Base-by-base conservation (phyloP, 2,329 filamentous ascomycete genomes). In the Leptodontidium sp. region DNA sequence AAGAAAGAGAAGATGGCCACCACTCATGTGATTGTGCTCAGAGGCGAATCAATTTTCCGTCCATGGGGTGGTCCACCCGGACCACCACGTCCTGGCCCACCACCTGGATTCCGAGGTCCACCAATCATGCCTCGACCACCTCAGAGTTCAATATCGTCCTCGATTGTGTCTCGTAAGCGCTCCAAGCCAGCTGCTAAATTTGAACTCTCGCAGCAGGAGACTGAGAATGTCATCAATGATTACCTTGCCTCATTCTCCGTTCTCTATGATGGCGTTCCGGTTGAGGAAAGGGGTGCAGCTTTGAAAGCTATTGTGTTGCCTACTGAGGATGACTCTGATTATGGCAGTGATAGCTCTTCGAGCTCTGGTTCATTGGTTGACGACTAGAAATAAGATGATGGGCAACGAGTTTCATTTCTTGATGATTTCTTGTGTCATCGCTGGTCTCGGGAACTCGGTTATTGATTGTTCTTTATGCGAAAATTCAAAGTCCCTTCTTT, bases 171-270 rank as follows among this genome's bases (percentile, higher is more conserved):
- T 12, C 63, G 38, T 6, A 58, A 29, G 38, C 3, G 38, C 9
- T 47, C 35, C 1, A 68, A 57, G 11, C 29, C 50, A 43, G 57
- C 43, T 17, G 65, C 57, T 5, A 55, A 55, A 15, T 65, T 71
- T 12, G 45, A 70, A 32, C 66, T 71, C 15, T 71, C 65, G n/a
- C 68, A 69, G 52, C 49, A 69, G n/a, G 70, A 71, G 45, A 68
- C 68, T 2, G 70, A 73, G 68, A 64, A 65, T 50, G 67, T 71
- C 6, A 63, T 73, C 15, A 72, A 73, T 57, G 68, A 70, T 32
- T 72, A 72, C 43, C 58, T 73, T 15, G 71, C 71, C 11, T 65
- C 69, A 2, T 68, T 71, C 50, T 70, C 69, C 1, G 70, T 66
- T 6, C 43, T 73, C n/a, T 71, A 71, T 50, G 69, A 73, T 49